Evolutionary conservation across 192 early-diverging fungal genomes (phyloP), one percentile per base, ranked within the genome.

Genomic region (Pilaira anomala): DNA sequence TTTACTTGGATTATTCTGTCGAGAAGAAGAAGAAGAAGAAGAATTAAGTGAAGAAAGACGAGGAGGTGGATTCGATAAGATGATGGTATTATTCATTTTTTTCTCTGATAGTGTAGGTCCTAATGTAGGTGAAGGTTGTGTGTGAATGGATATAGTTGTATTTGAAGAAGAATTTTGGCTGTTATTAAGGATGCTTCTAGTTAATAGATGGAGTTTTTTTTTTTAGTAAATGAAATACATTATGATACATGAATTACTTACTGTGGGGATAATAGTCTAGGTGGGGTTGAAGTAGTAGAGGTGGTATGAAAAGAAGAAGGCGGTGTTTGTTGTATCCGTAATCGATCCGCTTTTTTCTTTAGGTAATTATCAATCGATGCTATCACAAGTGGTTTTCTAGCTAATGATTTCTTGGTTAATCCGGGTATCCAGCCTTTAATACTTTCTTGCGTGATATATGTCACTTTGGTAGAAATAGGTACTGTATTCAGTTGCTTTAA

Each of bases 391-490:
- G 78, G 74, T 9, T 75, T 66, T 48, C 73, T 76, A 4, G 72
- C 66, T n/a, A 83, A 72, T n/a, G 78, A 58, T 50, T 77, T 76
- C 56, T 72, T 74, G 1, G 80, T 75, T 8, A 83, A 68, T 24
- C 76, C 72, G 12, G 78, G 80, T 19, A 83, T 64, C 69, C 80
- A 69, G 29, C 76, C 79, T 56, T 68, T 42, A 16, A 75, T 44
- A 48, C 67, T 61, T 11, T 72, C 69, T 40, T 83, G 78, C 28
- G 78, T 74, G 6, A 83, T 60, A 63, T 80, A 83, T 2, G 72
- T 80, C n/a, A 83, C 62, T 60, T 76, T 76, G 25, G 76, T 83
- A 41, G 70, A 65, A 12, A 70, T 67, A 0, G 80, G 80, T n/a
- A 68, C 62, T 2, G 73, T 74, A 18, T 66, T 72, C 16, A 80